Conservation (phyloP, 768 basidiomycete species). For the Sarcomyxa edulis region DNA sequence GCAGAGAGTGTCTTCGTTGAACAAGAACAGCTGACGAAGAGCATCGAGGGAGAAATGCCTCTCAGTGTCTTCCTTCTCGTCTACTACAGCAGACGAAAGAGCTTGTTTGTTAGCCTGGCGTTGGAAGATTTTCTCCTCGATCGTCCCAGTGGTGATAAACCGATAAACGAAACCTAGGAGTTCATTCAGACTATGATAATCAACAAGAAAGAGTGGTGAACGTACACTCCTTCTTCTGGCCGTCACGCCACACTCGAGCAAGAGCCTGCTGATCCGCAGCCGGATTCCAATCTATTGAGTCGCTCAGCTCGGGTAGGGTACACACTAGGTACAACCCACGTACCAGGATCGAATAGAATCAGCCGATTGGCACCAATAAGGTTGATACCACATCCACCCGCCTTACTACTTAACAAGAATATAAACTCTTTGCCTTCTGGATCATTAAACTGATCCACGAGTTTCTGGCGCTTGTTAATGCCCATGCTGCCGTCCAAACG, state of each 20-base stretch:
- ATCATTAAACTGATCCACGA: constrained; percentile 94
- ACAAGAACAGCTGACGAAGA: constrained; percentile 85
- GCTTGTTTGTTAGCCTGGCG: constrained; percentile 95
- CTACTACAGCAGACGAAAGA: constrained; percentile 95
- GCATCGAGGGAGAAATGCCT: constrained; percentile 91
- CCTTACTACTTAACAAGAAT: constrained; percentile 92
- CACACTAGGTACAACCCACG: constrained; percentile 12
- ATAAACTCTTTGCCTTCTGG: constrained; percentile 91
- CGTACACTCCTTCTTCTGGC: constrained; percentile 98
- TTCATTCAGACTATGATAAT: background rate
- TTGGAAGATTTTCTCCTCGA: constrained; percentile 99
- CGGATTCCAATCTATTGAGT: constrained; percentile 94
- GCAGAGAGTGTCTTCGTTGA: constrained; percentile 80
- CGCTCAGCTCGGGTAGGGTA: background rate
- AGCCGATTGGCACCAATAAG: constrained; percentile 93
- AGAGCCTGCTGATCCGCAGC: constrained; percentile 98
- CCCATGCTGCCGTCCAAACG: constrained; percentile 94
- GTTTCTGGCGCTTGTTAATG: constrained; percentile 87
- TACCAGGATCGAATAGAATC: constrained; percentile 94
- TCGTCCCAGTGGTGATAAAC: constrained; percentile 94
- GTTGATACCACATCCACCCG: constrained; percentile 96
- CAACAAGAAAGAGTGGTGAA: constrained; percentile 1
- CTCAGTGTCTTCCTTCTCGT: constrained; percentile 93
- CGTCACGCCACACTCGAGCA: constrained; percentile 98
- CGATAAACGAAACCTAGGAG: constrained; percentile 90